Evolutionary conservation across 2,329 filamentous ascomycete species (phyloP), one percentile per base, ranked within the genome.

Genomic region (Ophiostoma populinum): DNA sequence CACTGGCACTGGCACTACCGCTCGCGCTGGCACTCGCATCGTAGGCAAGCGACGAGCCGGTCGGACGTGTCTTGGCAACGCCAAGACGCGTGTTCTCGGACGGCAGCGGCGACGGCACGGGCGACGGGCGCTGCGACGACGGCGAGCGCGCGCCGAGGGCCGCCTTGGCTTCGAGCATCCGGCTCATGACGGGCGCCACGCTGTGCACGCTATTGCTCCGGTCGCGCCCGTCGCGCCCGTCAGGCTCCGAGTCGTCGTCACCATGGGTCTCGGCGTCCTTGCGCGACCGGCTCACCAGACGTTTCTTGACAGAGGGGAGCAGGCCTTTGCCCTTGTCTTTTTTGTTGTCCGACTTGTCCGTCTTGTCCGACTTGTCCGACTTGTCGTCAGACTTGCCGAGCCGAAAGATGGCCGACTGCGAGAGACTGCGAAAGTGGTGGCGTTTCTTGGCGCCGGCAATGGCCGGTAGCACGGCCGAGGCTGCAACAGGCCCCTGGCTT

Each of bases 91-190:
- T n/a, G n/a, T n/a, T n/a, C n/a, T n/a, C n/a, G n/a, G n/a, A n/a
- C n/a, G n/a, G n/a, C n/a, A n/a, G n/a, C n/a, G n/a, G n/a, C n/a
- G n/a, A n/a, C n/a, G n/a, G n/a, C n/a, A n/a, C n/a, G n/a, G n/a
- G n/a, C n/a, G n/a, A n/a, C n/a, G n/a, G n/a, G n/a, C 11, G 27
- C 16, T n/a, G 17, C 28, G 11, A n/a, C n/a, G n/a, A n/a, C 24
- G 24, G n/a, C 6, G 7, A 10, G 24, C n/a, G 7, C n/a, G 12
- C 24, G 9, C 19, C 29, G 7, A 80, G 65, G 42, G 76, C 68
- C 10, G 71, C 75, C 45, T 68, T 66, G 19, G 78, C 80, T 46
- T 81, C 76, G 8, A 85, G 57, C 70, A 80, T 90, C 39, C 77
- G 67, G 51, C 77, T 80, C 64, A 87, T 76, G 22, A 87, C 67